Conservation (phyloP, 345 rosid genomes). For the Salix exigua region DNA sequence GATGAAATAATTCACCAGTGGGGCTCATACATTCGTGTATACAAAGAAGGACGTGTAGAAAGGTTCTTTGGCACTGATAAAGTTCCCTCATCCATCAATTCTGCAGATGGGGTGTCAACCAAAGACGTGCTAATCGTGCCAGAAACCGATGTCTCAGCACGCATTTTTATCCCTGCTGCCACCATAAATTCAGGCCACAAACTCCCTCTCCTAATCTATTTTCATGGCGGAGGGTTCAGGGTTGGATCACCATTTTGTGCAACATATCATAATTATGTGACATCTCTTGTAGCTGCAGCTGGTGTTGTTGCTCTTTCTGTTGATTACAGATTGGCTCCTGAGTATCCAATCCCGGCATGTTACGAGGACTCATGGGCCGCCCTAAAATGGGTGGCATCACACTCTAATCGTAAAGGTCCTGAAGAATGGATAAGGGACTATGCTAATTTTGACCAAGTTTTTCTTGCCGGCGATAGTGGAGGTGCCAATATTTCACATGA, state of each 20-base stretch:
- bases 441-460: not conserved
- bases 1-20: constrained; percentile 11
- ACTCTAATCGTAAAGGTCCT: constrained; percentile 14
- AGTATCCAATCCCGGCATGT: constrained; percentile 31
- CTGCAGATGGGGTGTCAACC: constrained; percentile 25
- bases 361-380: constrained; percentile 46
- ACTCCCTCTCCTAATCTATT: constrained; percentile 37
- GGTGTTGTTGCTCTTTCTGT: constrained; percentile 28
- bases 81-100: constrained; percentile 21
- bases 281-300: constrained; percentile 20
- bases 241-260: constrained; percentile 24
- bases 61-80: constrained; percentile 21
- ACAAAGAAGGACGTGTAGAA: constrained; percentile 32
- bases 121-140: constrained; percentile 25
- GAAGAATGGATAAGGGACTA: constrained; percentile 8
- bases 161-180: constrained; percentile 28
- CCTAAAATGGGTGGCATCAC: constrained; percentile 39
- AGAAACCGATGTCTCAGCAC: constrained; percentile 17
- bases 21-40: constrained; percentile 20
- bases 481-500: not conserved
- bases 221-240: constrained; percentile 39
- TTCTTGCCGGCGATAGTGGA: constrained; percentile 11
- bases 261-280: constrained; percentile 19
- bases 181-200: constrained; percentile 2
- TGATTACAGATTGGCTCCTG: constrained; percentile 39